Evolutionary conservation across 768 basidiomycete species (phyloP), one percentile per base, ranked within the genome.

Genomic region (Coprinopsis marcescibilis): DNA sequence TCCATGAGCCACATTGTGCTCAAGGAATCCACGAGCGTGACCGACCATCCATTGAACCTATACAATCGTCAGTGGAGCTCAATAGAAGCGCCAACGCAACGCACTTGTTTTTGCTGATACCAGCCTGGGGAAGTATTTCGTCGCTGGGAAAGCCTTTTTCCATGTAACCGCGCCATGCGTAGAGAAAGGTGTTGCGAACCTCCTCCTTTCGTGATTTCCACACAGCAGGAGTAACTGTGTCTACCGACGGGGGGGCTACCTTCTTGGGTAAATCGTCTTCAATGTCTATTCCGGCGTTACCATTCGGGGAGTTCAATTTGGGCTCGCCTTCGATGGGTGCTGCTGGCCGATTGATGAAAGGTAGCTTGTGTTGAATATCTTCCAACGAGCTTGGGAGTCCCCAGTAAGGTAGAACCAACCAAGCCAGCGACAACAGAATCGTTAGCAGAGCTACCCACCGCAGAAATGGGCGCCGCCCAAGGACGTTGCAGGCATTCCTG

Each of bases 1-100:
- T 76, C 87, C 80, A 91, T 83, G 34, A 93, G 72, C 67, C 82
- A 78, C 71, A 94, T 79, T 1, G 87, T 86, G 56, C 89, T 87
- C 30, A 93, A 68, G 1, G 85, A 77, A 54, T 93, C 91, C 42
- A 89, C 70, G 36, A 90, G 64, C 3, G 83, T 80, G 11, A 85
- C 70, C 10, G 51, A 71, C 78, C 84, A 72, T n/a, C 66, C 68
- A 44, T 70, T 70, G 48, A 65, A 67, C 44, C 69, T 67, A 25
- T 14, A 25, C 30, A 20, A 10, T 25, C 32, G 38, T 24, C 5
- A 33, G 25, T 13, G 43, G 26, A 36, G 24, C n/a, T 41, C 6
- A 45, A n/a, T 25, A 42, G 14, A 38, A 7, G 14, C 8, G 14
- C 15, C 14, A 23, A 15, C 2, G 2, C 3, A 11, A 63, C 71